A percentile compares a stretch with the other conserved stretches of the same genome.
Evolutionary conservation across 192 early-diverging fungal genomes (phyloP).

Genomic region (Phlyctochytrium bullatum): DNA sequence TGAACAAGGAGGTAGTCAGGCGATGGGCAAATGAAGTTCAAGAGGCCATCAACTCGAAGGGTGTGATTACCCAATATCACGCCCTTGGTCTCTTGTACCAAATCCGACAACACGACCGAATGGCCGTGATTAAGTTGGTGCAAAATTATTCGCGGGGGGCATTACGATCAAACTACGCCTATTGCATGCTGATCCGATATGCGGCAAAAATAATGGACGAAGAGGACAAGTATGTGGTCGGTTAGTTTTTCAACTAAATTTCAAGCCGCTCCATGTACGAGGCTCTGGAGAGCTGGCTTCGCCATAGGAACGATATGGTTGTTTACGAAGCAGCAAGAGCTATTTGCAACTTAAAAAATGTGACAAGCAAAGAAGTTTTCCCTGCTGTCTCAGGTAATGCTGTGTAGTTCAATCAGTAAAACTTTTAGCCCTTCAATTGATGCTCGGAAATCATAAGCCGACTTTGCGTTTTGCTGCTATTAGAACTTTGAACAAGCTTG

Average conservation of each 20-base stretch:
- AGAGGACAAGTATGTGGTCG: constrained; percentile 35
- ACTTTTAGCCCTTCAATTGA: constrained; percentile 75
- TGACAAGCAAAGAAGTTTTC: constrained; percentile 80
- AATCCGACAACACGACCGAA: constrained; percentile 94
- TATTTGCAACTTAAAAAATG: constrained; percentile 86
- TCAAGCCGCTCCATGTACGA: constrained; percentile 71
- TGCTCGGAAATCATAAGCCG: constrained; percentile 89
- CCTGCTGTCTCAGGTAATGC: constrained; percentile 79
- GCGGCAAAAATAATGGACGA: constrained; percentile 73
- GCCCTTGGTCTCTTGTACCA: constrained; percentile 93
- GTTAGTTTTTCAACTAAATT: neutral
- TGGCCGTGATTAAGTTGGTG: constrained; percentile 96
- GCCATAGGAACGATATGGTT: constrained; percentile 98
- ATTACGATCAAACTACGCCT: constrained; percentile 81
- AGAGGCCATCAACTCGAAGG: constrained; percentile 90
- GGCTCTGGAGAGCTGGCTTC: constrained; percentile 82
- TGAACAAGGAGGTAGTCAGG: constrained; percentile 88
- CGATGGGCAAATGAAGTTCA: constrained; percentile 97
- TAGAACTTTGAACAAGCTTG: constrained; percentile 90
- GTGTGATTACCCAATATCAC: constrained; percentile 95
- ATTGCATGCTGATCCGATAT: constrained; percentile 91
- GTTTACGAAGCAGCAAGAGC: constrained; percentile 95
- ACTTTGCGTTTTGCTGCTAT: constrained; percentile 96
- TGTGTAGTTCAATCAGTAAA: neutral
- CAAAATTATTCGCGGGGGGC: constrained; percentile 74